phyloP scores from a whole-genome alignment of 768 basidiomycete genomes.

The Sistotremastrum suecicum region DNA sequence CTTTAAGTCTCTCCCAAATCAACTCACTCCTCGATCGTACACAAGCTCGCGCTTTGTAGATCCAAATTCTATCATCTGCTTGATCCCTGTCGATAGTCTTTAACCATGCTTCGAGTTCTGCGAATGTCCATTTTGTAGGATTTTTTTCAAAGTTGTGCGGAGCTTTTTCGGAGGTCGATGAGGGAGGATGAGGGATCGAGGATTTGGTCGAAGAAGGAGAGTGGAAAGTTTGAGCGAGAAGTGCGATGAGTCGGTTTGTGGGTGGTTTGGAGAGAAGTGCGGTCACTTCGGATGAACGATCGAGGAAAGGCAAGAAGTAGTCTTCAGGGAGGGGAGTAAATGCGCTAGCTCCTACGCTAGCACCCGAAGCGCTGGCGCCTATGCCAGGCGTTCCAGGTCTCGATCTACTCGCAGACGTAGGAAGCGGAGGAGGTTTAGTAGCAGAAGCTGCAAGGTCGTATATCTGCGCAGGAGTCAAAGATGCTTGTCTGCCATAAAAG shows the following conservation, averaged over 20 bases:
- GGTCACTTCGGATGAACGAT: conserved; percentile 63
- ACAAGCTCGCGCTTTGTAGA: conserved; percentile 56
- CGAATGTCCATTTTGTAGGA: conserved; percentile 57
- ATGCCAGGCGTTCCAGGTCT: neutral
- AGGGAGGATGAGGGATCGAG: conserved; percentile 13
- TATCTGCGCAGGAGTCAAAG: conserved; percentile 59
- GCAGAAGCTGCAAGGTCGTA: conserved; percentile 58
- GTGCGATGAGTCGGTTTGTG: conserved; percentile 55
- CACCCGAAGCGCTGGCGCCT: neutral
- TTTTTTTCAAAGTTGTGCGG: conserved; percentile 29
- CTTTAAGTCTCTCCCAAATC: conserved; percentile 86
- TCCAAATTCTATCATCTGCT: conserved; percentile 61
- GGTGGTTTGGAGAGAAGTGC: conserved; percentile 51
- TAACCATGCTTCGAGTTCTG: conserved; percentile 56
- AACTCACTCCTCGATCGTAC: conserved; percentile 67
- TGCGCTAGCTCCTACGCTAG: conserved; percentile 26
- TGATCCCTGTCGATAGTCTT: conserved; percentile 46
- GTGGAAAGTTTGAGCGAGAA: conserved; percentile 60
- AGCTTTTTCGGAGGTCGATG: conserved; percentile 14
- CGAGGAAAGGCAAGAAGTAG: conserved; percentile 75
- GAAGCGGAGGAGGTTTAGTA: conserved; percentile 25
- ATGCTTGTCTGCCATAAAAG: conserved; percentile 25
- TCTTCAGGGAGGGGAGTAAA: conserved; percentile 68
- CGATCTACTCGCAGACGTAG: conserved; percentile 5
- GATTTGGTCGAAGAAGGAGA: conserved; percentile 8